Percentiles rank a stretch among this genome's conserved stretches.
These are phyloP conservation scores for Phytophthora macrochlamydospora DNA, from an alignment of 352 stramenopile genomes.

Conservation along the genomic window DNA sequence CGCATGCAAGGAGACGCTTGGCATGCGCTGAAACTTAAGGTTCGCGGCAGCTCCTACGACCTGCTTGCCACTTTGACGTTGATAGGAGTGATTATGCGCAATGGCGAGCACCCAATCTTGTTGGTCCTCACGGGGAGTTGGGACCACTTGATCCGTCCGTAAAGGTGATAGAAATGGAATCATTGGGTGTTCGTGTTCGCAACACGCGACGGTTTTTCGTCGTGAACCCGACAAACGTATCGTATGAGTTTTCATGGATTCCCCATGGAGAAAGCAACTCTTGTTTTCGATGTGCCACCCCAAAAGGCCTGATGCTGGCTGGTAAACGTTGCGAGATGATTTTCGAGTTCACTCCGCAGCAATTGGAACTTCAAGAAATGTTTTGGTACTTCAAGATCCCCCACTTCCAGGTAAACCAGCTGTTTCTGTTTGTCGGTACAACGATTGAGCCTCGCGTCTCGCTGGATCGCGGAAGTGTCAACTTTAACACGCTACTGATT, in stretches of 20 bases:
- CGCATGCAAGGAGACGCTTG: constrained; percentile 3
- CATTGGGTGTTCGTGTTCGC: constrained; percentile 87
- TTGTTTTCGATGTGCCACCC: constrained; percentile 90
- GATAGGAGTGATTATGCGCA: constrained; percentile 89
- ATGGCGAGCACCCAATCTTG: constrained; percentile 62
- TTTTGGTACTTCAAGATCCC: constrained; percentile 93
- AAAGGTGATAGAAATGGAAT: constrained; percentile 93
- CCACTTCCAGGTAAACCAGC: constrained; percentile 87
- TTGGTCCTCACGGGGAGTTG: constrained; percentile 84
- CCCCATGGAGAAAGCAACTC: constrained; percentile 71
- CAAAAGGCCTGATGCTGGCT: constrained; percentile 91
- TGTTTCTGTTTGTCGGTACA: constrained; percentile 93
- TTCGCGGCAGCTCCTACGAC: constrained; percentile 84
- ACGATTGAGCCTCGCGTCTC: constrained; percentile 91
- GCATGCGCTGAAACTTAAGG: constrained; percentile 46
- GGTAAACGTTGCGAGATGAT: constrained; percentile 95
- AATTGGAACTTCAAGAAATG: constrained; percentile 89
- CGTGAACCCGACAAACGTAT: constrained; percentile 93
- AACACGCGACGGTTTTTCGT: constrained; percentile 95
- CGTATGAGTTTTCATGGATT: constrained; percentile 95
- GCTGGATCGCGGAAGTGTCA: constrained; percentile 88
- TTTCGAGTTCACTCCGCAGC: constrained; percentile 95
- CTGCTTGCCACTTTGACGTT: constrained; percentile 94
- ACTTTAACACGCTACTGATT: constrained; percentile 94
- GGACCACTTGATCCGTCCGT: constrained; percentile 86